These are phyloP conservation scores for Rubus parviflorus DNA, from an alignment of 306 rosid genomes.

Conservation along the genomic window DNA sequence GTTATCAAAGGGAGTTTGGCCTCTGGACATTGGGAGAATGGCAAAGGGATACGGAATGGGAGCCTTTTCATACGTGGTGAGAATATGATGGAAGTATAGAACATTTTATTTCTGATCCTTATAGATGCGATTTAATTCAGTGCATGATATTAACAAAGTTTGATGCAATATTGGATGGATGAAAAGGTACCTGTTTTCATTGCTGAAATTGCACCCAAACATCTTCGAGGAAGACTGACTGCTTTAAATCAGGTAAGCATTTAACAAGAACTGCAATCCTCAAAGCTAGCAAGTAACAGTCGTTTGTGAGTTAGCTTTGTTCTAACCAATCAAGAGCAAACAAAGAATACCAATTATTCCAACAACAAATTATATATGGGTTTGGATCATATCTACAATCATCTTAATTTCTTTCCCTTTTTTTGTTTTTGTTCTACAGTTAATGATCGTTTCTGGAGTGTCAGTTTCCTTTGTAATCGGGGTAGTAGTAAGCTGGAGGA, in stretches of 20 bases:
- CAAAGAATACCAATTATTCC: neutral
- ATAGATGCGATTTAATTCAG: neutral
- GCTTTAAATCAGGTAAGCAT: conserved; percentile 75
- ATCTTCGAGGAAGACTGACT: conserved; percentile 82
- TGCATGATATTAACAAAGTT: neutral
- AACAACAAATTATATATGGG: neutral
- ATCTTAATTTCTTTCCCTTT: neutral
- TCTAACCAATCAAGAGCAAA: neutral
- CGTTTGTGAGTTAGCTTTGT: neutral
- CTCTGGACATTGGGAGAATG: conserved; percentile 82
- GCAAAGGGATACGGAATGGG: conserved; percentile 98
- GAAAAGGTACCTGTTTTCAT: conserved; percentile 77
- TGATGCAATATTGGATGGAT: conserved; percentile 26
- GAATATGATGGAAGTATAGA: neutral
- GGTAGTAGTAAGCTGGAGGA: conserved; percentile 70
- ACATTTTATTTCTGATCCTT: neutral
- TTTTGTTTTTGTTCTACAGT: conserved; percentile 33
- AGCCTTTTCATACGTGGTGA: conserved; percentile 81
- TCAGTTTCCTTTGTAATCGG: conserved; percentile 79
- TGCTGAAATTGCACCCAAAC: conserved; percentile 92
- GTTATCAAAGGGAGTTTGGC: conserved; percentile 45
- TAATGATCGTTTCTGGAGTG: conserved; percentile 63
- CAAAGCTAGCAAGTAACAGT: neutral
- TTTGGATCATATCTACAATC: neutral
- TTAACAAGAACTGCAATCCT: neutral